phyloP scores from a whole-genome alignment of 108 stramenopile genomes.

The Cylindrotheca closterium region DNA sequence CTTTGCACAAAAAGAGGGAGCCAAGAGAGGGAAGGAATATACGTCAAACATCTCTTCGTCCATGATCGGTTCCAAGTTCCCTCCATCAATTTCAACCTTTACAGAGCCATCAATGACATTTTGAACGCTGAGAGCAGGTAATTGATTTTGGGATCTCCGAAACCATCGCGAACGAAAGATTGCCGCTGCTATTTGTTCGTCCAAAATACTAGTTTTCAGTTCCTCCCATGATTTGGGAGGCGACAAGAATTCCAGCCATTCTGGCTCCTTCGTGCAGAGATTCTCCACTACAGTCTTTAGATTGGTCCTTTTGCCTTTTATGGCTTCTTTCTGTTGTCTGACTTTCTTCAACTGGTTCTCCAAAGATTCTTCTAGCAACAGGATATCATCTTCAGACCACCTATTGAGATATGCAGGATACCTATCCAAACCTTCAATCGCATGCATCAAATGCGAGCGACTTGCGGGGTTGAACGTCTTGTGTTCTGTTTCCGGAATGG shows the following conservation, averaged over 20 bases:
- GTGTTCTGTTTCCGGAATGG: neutral
- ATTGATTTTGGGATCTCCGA: conserved; percentile 10
- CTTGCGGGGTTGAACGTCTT: conserved; percentile 40
- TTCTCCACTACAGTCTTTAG: conserved; percentile 13
- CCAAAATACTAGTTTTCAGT: conserved; percentile 20
- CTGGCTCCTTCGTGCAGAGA: conserved; percentile 16
- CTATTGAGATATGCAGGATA: conserved; percentile 77
- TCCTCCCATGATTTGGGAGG: conserved; percentile 42
- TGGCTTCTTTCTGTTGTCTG: conserved; percentile 36
- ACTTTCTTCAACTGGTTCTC: conserved; percentile 51
- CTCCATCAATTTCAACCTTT: conserved; percentile 52
- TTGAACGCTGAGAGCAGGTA: conserved; percentile 27
- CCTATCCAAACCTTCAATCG: conserved; percentile 75
- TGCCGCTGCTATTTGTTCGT: conserved; percentile 26
- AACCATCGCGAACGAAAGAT: conserved; percentile 37
- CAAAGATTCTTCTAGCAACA: conserved; percentile 52
- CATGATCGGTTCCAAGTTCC: conserved; percentile 53
- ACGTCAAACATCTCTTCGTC: conserved; percentile 78
- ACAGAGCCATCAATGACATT: conserved; percentile 52
- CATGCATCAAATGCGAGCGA: conserved; percentile 70
- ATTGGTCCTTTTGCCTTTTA: conserved; percentile 1
- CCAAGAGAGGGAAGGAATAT: conserved; percentile 68
- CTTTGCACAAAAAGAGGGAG: conserved; percentile 33
- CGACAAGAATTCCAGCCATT: conserved; percentile 14
- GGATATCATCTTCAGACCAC: conserved; percentile 50